These are phyloP conservation scores for Boletus sp. DNA, from an alignment of 1,284 basidiomycete genomes.

Conservation along the genomic window DNA sequence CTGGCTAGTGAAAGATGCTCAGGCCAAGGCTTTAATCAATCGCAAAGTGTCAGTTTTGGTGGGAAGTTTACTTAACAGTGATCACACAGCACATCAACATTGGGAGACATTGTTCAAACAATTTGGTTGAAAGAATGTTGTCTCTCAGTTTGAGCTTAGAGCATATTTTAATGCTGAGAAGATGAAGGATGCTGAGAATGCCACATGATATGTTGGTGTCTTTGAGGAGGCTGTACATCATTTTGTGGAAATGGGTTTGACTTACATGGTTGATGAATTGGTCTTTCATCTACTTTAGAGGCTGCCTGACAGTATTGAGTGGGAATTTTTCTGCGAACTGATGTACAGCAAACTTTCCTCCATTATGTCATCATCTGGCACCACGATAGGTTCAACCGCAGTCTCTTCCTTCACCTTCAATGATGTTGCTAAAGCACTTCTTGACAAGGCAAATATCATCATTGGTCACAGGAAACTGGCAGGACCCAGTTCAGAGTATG, in stretches of 20 bases:
- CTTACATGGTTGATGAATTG: background rate
- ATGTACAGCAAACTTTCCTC: no score
- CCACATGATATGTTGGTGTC: background rate
- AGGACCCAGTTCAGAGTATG: background rate
- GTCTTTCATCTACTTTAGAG: slow-evolving; percentile 5
- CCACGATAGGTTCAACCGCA: no score
- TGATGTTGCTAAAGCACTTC: rapidly evolving
- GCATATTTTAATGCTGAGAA: background rate
- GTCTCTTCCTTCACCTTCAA: background rate
- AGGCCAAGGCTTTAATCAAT: background rate
- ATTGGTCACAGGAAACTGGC: background rate
- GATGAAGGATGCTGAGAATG: slow-evolving; percentile 3
- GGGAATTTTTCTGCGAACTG: background rate
- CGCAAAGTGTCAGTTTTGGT: background rate
- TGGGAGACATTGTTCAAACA: rapidly evolving
- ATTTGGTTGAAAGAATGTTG: background rate
- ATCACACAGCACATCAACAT: background rate
- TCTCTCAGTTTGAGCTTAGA: background rate
- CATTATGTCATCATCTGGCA: no score
- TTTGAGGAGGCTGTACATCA: background rate
- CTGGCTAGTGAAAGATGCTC: background rate
- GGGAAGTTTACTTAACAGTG: rapidly evolving
- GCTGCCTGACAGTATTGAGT: background rate
- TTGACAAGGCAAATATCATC: background rate
- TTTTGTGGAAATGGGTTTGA: slow-evolving; percentile 1